Evolutionary conservation across 2,329 filamentous ascomycete species (phyloP), one percentile per base, ranked within the genome.

Genomic region (Alternaria conjuncta): DNA sequence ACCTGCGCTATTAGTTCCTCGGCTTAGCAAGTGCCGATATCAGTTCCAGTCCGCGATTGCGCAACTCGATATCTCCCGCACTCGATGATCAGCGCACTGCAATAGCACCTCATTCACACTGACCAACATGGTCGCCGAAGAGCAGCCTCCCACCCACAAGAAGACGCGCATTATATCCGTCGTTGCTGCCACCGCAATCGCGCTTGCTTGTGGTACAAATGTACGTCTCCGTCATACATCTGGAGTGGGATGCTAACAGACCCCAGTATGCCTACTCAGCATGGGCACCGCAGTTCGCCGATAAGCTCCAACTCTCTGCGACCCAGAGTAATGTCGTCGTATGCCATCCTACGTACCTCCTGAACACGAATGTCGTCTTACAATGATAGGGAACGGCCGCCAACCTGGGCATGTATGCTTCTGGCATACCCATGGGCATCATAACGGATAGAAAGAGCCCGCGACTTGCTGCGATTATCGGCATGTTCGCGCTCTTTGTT

Each of bases 271-370:
- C 94, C 77, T 99, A 97, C 82, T 97, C 94, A 59, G 95, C 95
- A 81, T 99, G 96, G 94, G 94, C 93, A 13, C 96, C 96, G 20
- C 94, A 97, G 81, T 97, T 97, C 77, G 94, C 94, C 54, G 90
- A 96, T 75, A 90, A 88, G 71, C 85, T 99, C 72, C 89, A 91
- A 77, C 88, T 98, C 65, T 94, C 94, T 13, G 91, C 96, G n/a
- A 98, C 95, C 3, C 87, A 97, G 80, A 94, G 89, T 81, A 98
- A 99, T 81, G 81, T 98, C 69, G 94, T 99, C 76, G 94, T 90
- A 84, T 78, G 87, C 75, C 44, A 30, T 11, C 63, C 47, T 53
- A 9, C 49, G 15, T 9, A 23, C 23, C 5, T 41, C 11, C 30
- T n/a, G 46, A 21, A 23, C 8, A 41, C 32, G 9, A 32, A 50